Evolutionary conservation across 768 basidiomycete species (phyloP).

Genomic region (Termitomyces sp.): DNA sequence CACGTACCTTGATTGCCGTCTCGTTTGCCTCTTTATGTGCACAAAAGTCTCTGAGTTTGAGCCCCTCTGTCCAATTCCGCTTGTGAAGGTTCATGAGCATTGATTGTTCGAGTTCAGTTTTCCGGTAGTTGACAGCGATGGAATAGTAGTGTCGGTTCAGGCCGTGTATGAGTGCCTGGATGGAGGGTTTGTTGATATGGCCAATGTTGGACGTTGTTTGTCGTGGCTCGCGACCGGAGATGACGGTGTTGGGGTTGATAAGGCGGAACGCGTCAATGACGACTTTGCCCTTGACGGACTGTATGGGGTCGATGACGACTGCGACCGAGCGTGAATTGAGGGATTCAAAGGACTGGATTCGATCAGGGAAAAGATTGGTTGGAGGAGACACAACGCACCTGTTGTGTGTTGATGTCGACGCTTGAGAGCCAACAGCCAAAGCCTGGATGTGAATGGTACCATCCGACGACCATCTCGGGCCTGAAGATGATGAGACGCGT

Average conservation of each 20-base stretch:
- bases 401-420: slow-evolving; percentile 98
- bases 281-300: slow-evolving; percentile 98
- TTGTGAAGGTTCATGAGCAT: slow-evolving; percentile 99
- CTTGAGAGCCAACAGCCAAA: slow-evolving; percentile 99
- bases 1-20: slow-evolving; percentile 84
- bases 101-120: slow-evolving; percentile 95
- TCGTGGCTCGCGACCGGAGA: slow-evolving; percentile 89
- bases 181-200: slow-evolving; percentile 98
- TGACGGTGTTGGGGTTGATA: slow-evolving; percentile 87
- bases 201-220: slow-evolving; percentile 99
- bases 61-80: slow-evolving; percentile 97
- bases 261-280: slow-evolving; percentile 99
- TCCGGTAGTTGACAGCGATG: slow-evolving; percentile 96
- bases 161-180: slow-evolving; percentile 97
- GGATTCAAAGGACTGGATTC: slow-evolving; percentile 85
- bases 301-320: slow-evolving; percentile 97
- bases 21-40: slow-evolving; percentile 86
- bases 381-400: slow-evolving; percentile 41
- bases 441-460: slow-evolving; percentile 99
- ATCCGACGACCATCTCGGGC: slow-evolving; percentile 97
- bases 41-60: slow-evolving; percentile 89
- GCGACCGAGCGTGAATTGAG: slow-evolving; percentile 92
- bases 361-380: slow-evolving; percentile 8
- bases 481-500: slow-evolving; percentile 28
- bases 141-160: slow-evolving; percentile 98